Conservation (phyloP, 179 eudicot species). For the Silene coronaria region DNA sequence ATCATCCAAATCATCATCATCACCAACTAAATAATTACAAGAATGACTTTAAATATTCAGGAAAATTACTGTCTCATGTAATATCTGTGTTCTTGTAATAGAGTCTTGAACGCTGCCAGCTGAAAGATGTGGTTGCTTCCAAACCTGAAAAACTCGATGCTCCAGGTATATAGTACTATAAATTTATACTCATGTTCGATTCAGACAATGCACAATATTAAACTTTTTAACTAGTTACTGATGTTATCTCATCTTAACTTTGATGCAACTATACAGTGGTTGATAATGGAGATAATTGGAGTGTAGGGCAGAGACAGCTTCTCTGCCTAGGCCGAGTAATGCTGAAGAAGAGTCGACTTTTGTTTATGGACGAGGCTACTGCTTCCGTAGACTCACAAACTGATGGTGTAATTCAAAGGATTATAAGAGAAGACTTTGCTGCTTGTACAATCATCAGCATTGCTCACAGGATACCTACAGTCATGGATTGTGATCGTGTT, state of each 20-base stretch:
- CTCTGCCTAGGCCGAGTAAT: conserved; percentile 84
- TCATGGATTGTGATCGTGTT: conserved; percentile 94
- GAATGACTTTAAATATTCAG: background rate
- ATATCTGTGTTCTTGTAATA: conserved; percentile 16
- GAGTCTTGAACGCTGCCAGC: conserved; percentile 96
- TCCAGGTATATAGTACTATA: conserved; percentile 35
- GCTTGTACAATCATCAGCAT: conserved; percentile 89
- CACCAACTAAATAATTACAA: background rate
- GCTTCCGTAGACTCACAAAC: conserved; percentile 97
- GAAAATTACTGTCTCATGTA: background rate
- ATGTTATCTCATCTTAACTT: background rate
- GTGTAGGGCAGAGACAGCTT: conserved; percentile 94
- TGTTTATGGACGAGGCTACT: conserved; percentile 97
- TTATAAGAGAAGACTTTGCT: conserved; percentile 82
- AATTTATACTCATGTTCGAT: background rate
- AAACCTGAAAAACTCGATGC: conserved; percentile 90
- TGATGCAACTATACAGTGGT: conserved; percentile 38
- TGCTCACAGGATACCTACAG: conserved; percentile 96
- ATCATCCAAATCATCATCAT: too few relatives aligned
- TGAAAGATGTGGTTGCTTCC: conserved; percentile 75
- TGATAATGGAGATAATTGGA: conserved; percentile 91
- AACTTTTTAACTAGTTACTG: background rate
- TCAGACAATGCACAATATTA: background rate
- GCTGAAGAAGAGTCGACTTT: conserved; percentile 67
- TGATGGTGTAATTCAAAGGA: conserved; percentile 81